These are phyloP conservation scores for Kwoniella shivajii DNA, from an alignment of 1,284 basidiomycete genomes.

Conservation along the genomic window DNA sequence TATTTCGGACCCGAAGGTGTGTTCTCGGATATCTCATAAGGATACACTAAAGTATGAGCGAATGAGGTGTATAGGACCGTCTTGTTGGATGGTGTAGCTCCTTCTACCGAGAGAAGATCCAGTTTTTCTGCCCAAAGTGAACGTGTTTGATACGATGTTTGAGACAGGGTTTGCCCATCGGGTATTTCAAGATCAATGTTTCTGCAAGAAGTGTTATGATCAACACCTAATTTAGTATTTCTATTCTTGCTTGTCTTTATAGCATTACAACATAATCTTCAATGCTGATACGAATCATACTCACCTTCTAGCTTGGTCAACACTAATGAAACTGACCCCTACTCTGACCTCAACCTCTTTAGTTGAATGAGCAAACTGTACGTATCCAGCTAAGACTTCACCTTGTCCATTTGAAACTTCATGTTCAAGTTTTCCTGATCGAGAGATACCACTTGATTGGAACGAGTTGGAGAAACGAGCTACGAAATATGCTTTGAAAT, in stretches of 20 bases:
- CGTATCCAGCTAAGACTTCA: slow-evolving; percentile 63
- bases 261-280: neutral
- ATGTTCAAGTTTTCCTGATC: slow-evolving; percentile 56
- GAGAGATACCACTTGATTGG: slow-evolving; percentile 58
- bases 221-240: too few relatives aligned
- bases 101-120: slow-evolving; percentile 64
- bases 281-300: slow-evolving; percentile 49
- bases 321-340: slow-evolving; percentile 76
- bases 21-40: slow-evolving; percentile 73
- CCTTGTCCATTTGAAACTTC: slow-evolving; percentile 40
- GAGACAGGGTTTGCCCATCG: slow-evolving; percentile 60
- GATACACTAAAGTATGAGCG: slow-evolving; percentile 62
- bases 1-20: slow-evolving; percentile 56
- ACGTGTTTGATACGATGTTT: slow-evolving; percentile 65
- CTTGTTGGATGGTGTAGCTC: slow-evolving; percentile 50
- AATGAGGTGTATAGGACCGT: slow-evolving; percentile 41
- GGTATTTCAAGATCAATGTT: slow-evolving; percentile 60
- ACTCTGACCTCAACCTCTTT: slow-evolving; percentile 64
- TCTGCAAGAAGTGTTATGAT: slow-evolving; percentile 45
- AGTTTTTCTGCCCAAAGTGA: slow-evolving; percentile 71
- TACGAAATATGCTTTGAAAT: slow-evolving; percentile 71
- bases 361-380: slow-evolving; percentile 57
- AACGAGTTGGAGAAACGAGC: slow-evolving; percentile 67
- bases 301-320: slow-evolving; percentile 68
- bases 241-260: too few relatives aligned